phyloP scores from a whole-genome alignment of 192 early-diverging fungal species.

The Backusella macrospora region DNA sequence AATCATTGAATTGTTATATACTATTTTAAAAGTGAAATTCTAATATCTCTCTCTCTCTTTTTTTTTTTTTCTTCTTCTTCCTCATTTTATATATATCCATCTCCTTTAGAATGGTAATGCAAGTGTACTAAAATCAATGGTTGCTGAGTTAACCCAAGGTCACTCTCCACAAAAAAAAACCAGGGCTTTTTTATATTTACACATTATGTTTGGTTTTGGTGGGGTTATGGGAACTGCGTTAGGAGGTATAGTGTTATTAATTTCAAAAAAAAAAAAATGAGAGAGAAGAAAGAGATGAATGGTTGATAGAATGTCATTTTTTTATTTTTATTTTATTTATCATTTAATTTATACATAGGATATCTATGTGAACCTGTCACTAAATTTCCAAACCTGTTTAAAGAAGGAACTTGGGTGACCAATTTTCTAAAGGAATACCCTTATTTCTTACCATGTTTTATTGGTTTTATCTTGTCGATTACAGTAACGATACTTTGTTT shows the following conservation, averaged over 20 bases:
- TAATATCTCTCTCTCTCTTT: too few relatives aligned
- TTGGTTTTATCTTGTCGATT: slow-evolving; percentile 55
- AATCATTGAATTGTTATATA: neutral
- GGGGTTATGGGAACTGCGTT: slow-evolving; percentile 58
- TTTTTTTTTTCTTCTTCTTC: too few relatives aligned
- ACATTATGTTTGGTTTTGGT: slow-evolving; percentile 65
- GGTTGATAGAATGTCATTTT: neutral
- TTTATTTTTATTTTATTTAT: neutral
- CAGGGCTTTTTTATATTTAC: slow-evolving; percentile 65
- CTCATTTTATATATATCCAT: neutral
- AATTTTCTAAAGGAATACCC: slow-evolving; percentile 60
- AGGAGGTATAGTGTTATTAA: slow-evolving; percentile 45
- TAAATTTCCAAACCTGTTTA: slow-evolving; percentile 55
- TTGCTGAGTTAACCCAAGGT: slow-evolving; percentile 75
- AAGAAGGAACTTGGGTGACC: slow-evolving; percentile 28
- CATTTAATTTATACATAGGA: slow-evolving; percentile 25
- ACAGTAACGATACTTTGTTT: slow-evolving; percentile 57
- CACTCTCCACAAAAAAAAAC: slow-evolving; percentile 54
- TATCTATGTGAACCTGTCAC: slow-evolving; percentile 66
- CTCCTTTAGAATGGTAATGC: slow-evolving; percentile 57
- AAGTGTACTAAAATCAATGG: slow-evolving; percentile 67
- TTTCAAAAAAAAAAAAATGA: neutral
- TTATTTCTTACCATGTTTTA: slow-evolving; percentile 74
- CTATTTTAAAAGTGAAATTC: too few relatives aligned
- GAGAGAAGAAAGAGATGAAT: neutral